These are phyloP conservation scores for Cryptomeria japonica DNA, from an alignment of 75 land plant species.

Conservation along the genomic window DNA sequence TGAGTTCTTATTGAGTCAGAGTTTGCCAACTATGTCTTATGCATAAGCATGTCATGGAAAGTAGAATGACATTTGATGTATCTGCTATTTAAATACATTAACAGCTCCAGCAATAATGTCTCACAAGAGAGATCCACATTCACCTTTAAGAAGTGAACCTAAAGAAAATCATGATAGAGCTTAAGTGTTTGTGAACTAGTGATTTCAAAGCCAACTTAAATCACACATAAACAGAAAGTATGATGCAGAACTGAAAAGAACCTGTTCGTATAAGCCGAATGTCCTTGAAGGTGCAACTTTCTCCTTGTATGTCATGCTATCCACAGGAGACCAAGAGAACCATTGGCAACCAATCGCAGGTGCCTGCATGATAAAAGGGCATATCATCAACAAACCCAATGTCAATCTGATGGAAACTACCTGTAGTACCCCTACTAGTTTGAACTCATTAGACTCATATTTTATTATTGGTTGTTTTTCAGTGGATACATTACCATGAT, in stretches of 20 bases:
- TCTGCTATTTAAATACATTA: neutral
- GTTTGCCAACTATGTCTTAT: neutral
- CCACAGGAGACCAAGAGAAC: slow-evolving; percentile 58
- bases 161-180: neutral
- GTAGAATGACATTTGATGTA: neutral
- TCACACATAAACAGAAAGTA: neutral
- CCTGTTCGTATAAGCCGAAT: slow-evolving; percentile 91
- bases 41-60: neutral
- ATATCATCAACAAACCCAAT: neutral
- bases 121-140: neutral
- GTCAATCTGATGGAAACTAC: neutral
- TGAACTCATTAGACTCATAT: no score
- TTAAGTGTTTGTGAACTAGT: neutral
- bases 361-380: slow-evolving; percentile 40
- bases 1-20: no score
- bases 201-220: neutral
- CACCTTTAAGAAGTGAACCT: neutral
- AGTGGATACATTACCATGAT: no score
- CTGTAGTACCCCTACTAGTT: no score
- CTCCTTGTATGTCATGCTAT: slow-evolving; percentile 33
- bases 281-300: slow-evolving; percentile 89
- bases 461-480: no score
- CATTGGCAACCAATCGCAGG: slow-evolving; percentile 83
- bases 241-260: slow-evolving; percentile 13
- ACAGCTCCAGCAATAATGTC: neutral